A percentile compares a stretch with the other conserved stretches of the same genome.
Evolutionary conservation across 139 green algal genomes (phyloP).

Genomic region (Tetradesmus obliquus): DNA sequence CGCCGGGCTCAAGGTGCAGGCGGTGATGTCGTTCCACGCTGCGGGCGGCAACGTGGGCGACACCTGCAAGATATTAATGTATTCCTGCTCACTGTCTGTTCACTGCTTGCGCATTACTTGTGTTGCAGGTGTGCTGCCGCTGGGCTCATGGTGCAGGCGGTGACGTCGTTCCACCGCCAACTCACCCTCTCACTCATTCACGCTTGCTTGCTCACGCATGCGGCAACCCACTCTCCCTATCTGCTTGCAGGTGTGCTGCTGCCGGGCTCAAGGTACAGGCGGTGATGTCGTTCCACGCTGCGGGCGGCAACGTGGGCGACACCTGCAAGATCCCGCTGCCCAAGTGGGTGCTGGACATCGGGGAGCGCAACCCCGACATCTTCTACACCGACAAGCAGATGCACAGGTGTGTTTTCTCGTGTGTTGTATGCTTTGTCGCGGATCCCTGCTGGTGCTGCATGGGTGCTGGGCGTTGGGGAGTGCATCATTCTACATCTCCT

Average conservation of each 20-base stretch:
- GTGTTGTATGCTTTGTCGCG: neutral
- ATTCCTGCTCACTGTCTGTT: too few species aligned
- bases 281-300: constrained; percentile 95
- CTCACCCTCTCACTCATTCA: too few species aligned
- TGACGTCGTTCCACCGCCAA: too few species aligned
- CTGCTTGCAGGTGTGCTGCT: constrained; percentile 46
- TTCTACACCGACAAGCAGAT: constrained; percentile 93
- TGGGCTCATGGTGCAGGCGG: neutral
- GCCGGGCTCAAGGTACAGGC: constrained; percentile 72
- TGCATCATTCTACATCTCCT: constrained; percentile 94
- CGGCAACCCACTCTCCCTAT: too few species aligned
- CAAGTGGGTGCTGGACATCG: constrained; percentile 94
- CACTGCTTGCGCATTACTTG: too few species aligned
- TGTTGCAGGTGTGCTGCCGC: neutral
- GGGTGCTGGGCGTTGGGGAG: constrained; percentile 90
- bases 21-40: constrained; percentile 49
- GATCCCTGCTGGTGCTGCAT: constrained; percentile 59
- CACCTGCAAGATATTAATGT: constrained; percentile 84
- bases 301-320: constrained; percentile 93
- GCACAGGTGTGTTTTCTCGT: neutral
- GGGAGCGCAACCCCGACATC: constrained; percentile 92
- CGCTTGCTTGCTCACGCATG: too few species aligned
- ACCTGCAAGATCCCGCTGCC: constrained; percentile 95
- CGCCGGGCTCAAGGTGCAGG: constrained; percentile 68
- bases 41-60: constrained; percentile 94